phyloP scores from a whole-genome alignment of 495 filamentous ascomycete genomes.

The Neurospora sp. region DNA sequence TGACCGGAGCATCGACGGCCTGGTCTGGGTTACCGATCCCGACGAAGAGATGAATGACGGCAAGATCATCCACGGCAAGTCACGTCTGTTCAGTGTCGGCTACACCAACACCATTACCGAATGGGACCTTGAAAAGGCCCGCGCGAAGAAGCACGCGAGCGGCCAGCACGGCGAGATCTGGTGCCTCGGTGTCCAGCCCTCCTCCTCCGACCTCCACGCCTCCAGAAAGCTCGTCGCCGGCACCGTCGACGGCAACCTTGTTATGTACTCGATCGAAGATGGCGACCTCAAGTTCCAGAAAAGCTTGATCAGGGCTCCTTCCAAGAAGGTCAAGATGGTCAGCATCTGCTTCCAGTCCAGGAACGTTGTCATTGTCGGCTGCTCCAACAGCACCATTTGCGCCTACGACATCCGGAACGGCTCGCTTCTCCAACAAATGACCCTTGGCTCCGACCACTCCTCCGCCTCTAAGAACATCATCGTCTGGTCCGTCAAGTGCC shows the following conservation, averaged over 20 bases:
- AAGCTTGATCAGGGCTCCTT: slow-evolving; percentile 58
- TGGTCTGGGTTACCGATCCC: slow-evolving; percentile 87
- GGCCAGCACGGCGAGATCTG: slow-evolving; percentile 95
- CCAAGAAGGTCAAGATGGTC: slow-evolving; percentile 75
- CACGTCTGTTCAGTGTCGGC: slow-evolving; percentile 92
- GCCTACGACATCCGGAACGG: slow-evolving; percentile 80
- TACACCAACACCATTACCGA: slow-evolving; percentile 88
- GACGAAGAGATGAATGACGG: slow-evolving; percentile 53
- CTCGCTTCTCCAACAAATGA: slow-evolving; percentile 65
- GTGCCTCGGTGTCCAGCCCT: slow-evolving; percentile 90
- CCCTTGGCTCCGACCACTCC: slow-evolving; percentile 63
- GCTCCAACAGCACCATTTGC: slow-evolving; percentile 83
- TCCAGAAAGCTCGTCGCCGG: slow-evolving; percentile 63
- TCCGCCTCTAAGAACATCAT: slow-evolving; percentile 75
- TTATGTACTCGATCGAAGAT: slow-evolving; percentile 76
- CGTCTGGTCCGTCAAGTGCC: slow-evolving; percentile 84
- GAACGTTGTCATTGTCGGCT: slow-evolving; percentile 75
- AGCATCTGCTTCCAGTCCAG: slow-evolving; percentile 83
- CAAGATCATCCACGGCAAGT: slow-evolving; percentile 53
- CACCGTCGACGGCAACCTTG: slow-evolving; percentile 84
- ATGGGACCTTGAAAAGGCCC: slow-evolving; percentile 77
- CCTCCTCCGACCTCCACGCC: not conserved
- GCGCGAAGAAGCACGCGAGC: slow-evolving; percentile 68
- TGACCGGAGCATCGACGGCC: slow-evolving; percentile 77
- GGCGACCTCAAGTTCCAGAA: slow-evolving; percentile 63